A percentile compares a stretch with the other conserved stretches of the same genome.
Evolutionary conservation across 2,329 filamentous ascomycete species (phyloP).

Genomic region (Cladobotryum protrusum): DNA sequence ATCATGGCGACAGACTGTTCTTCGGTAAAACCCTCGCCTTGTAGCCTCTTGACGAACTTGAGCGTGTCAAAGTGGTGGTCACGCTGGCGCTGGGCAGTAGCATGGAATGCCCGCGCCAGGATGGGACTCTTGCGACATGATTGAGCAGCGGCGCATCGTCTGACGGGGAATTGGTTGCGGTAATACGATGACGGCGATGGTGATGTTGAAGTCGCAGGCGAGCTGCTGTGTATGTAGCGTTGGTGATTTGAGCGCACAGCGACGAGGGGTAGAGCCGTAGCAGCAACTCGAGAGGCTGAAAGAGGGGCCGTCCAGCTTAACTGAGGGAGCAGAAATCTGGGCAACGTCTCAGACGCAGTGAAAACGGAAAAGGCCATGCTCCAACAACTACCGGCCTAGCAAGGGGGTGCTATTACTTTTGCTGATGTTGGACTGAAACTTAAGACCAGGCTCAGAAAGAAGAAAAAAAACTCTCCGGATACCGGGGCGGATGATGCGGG

Average conservation of each 20-base stretch:
- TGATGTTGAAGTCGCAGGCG: too few relatives aligned
- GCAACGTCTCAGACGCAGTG: conserved; percentile 36
- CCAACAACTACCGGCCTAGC: too few relatives aligned
- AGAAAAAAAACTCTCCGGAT: too few relatives aligned
- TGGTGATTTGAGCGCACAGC: conserved; percentile 14
- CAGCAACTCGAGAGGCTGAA: conserved; percentile 18
- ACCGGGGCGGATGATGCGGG: too few relatives aligned
- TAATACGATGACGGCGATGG: neutral
- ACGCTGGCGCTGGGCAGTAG: conserved; percentile 50
- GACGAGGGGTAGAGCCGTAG: conserved; percentile 16
- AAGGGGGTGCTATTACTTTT: neutral
- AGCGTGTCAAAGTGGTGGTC: conserved; percentile 98
- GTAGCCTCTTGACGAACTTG: conserved; percentile 88
- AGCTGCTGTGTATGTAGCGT: conserved; percentile 11
- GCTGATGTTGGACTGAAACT: neutral
- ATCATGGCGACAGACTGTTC: conserved; percentile 97
- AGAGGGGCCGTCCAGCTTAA: conserved; percentile 44
- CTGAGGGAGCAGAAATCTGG: conserved; percentile 49
- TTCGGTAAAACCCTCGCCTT: conserved; percentile 90
- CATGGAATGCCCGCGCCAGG: conserved; percentile 55
- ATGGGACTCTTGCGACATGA: conserved; percentile 15
- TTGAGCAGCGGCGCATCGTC: neutral
- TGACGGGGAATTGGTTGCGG: conserved; percentile 13
- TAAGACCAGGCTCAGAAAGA: too few relatives aligned
- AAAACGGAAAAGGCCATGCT: conserved; percentile 23